These are phyloP conservation scores for Fermentozyma sake DNA, from an alignment of 1,139 yeast species.

Conservation along the genomic window DNA sequence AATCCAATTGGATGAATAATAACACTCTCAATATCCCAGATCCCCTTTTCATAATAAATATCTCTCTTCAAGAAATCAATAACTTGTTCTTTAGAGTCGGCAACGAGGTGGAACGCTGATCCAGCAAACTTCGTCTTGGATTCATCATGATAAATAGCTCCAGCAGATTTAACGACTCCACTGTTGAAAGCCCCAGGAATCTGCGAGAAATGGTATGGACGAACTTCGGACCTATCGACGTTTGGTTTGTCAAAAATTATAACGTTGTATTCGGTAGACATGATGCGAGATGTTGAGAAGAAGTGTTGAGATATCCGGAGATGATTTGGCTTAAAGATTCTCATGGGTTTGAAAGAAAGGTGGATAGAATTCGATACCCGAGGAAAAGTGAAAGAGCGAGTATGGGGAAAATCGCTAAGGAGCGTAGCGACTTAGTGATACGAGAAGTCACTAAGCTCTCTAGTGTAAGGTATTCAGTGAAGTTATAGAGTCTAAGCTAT, in stretches of 20 bases:
- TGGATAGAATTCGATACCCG: too few species aligned
- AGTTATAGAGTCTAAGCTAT: too few species aligned
- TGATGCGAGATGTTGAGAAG: slow-evolving; percentile 5
- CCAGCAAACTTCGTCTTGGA: slow-evolving; percentile 63
- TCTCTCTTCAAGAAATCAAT: slow-evolving; percentile 61
- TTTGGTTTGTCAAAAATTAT: slow-evolving; percentile 67
- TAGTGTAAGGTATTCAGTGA: too few species aligned
- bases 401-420: too few species aligned
- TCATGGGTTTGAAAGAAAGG: too few species aligned
- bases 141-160: slow-evolving; percentile 54
- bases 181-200: slow-evolving; percentile 47
- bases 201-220: slow-evolving; percentile 56
- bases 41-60: slow-evolving; percentile 57
- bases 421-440: too few species aligned
- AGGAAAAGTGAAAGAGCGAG: too few species aligned
- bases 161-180: slow-evolving; percentile 61
- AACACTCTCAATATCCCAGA: slow-evolving; percentile 72
- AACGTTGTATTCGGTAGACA: slow-evolving; percentile 57
- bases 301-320: too few species aligned
- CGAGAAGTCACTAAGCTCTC: too few species aligned
- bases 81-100: slow-evolving; percentile 60
- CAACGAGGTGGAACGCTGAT: slow-evolving; percentile 58
- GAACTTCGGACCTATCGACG: slow-evolving; percentile 49
- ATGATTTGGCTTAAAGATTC: too few species aligned
- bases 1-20: slow-evolving; percentile 50